A percentile compares a stretch with the other conserved stretches of the same genome.
Evolutionary conservation across 768 basidiomycete species (phyloP).

Genomic region (Hysterangium stoloniferum): DNA sequence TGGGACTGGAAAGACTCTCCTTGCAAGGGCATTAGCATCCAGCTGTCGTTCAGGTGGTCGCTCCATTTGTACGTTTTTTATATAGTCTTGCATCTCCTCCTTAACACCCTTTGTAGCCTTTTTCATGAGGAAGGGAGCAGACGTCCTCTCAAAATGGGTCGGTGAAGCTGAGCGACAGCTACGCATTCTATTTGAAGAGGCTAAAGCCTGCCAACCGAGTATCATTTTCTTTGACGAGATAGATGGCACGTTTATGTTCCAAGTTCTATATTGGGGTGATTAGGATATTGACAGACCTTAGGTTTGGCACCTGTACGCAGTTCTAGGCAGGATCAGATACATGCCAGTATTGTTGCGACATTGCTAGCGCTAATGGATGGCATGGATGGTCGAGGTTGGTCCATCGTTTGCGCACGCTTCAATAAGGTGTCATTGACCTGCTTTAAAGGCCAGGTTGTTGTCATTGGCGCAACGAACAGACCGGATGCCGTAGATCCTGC

Average conservation of each 20-base stretch:
- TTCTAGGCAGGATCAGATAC: constrained; percentile 98
- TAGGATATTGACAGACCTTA: constrained; percentile 10
- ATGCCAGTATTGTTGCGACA: constrained; percentile 95
- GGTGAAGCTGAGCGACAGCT: constrained; percentile 97
- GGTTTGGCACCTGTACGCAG: constrained; percentile 91
- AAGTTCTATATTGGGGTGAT: not conserved
- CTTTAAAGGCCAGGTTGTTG: constrained; percentile 70
- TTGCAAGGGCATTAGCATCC: constrained; percentile 90
- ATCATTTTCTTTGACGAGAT: constrained; percentile 99
- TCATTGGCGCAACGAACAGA: constrained; percentile 96
- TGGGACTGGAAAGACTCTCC: constrained; percentile 94
- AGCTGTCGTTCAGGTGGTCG: constrained; percentile 83
- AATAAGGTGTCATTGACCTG: not conserved
- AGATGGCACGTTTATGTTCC: constrained; percentile 49
- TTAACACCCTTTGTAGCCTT: constrained; percentile 52
- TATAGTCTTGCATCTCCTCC: not conserved
- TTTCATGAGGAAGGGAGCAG: constrained; percentile 99
- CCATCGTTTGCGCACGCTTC: not conserved
- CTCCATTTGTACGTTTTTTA: constrained; percentile 65
- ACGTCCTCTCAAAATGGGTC: constrained; percentile 98
- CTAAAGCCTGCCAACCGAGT: constrained; percentile 81
- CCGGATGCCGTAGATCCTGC: constrained; percentile 99
- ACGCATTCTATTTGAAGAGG: constrained; percentile 92
- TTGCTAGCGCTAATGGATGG: constrained; percentile 97
- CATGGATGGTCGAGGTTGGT: constrained; percentile 83